Evolutionary conservation across 106 monocot genomes (phyloP).

Genomic region (Platanthera guangdongensis): DNA sequence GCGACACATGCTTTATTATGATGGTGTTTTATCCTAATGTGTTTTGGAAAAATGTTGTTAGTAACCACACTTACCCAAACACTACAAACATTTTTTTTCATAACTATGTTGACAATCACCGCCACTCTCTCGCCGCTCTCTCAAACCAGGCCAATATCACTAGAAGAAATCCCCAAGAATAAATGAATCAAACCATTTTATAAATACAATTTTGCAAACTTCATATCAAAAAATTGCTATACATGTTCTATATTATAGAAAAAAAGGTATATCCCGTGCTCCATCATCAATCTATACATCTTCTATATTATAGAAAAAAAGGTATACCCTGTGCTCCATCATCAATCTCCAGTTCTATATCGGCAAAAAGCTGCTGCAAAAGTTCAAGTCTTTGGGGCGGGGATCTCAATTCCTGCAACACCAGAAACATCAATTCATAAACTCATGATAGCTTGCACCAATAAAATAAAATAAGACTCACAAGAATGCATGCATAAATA

Average conservation of each 20-base stretch:
- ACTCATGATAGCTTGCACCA: not conserved
- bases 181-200: not conserved
- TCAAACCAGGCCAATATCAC: no score
- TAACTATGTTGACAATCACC: no score
- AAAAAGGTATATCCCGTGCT: conserved; percentile 35
- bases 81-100: no score
- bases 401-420: conserved; percentile 43
- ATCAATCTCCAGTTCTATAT: conserved; percentile 65
- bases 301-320: not conserved
- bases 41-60: no score
- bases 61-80: no score
- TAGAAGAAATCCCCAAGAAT: not conserved
- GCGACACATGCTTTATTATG: no score
- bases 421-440: not conserved
- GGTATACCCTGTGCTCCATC: conserved; percentile 50
- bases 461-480: not conserved
- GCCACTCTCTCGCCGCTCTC: no score
- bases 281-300: conserved; percentile 66
- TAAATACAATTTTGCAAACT: not conserved
- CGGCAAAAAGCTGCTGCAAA: conserved; percentile 63
- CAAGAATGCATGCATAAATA: not conserved
- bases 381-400: conserved; percentile 39
- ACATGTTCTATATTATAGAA: not conserved
- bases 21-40: no score
- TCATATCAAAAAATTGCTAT: not conserved